These are phyloP conservation scores for Tetrapisispora pingtungensis DNA, from an alignment of 805 yeast genomes.

Conservation along the genomic window DNA sequence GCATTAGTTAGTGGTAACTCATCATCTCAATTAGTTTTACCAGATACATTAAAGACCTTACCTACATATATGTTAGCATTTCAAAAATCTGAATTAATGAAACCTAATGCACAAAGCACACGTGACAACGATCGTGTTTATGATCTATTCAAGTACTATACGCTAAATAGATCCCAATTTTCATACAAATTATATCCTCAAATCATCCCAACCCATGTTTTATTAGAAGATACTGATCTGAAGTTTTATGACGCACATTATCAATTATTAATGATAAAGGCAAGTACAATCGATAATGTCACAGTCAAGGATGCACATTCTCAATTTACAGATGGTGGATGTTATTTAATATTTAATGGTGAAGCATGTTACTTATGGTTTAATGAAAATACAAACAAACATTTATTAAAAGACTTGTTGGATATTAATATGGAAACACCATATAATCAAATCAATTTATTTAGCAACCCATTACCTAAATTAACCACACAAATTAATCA, in stretches of 20 bases:
- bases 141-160: constrained; percentile 33
- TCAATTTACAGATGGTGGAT: constrained; percentile 51
- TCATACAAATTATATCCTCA: constrained; percentile 67
- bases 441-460: constrained; percentile 13
- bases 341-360: constrained; percentile 66
- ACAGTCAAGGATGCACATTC: constrained; percentile 30
- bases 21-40: constrained; percentile 55
- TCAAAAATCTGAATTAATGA: constrained; percentile 54
- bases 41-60: constrained; percentile 65
- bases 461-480: constrained; percentile 48
- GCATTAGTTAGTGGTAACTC: constrained; percentile 33
- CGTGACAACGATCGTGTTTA: constrained; percentile 56
- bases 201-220: constrained; percentile 56
- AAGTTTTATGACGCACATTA: constrained; percentile 33
- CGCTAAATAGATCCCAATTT: constrained; percentile 45
- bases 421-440: constrained; percentile 36
- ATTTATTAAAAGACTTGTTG: constrained; percentile 61
- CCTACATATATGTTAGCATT: constrained; percentile 57
- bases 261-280: constrained; percentile 29
- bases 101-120: constrained; percentile 25
- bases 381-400: constrained; percentile 53
- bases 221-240: constrained; percentile 43
- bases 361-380: constrained; percentile 48
- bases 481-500: constrained; percentile 57
- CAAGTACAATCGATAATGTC: constrained; percentile 39